Evolutionary conservation across 1,284 basidiomycete species (phyloP), one percentile per base, ranked within the genome.

Genomic region (Irpex sp.): DNA sequence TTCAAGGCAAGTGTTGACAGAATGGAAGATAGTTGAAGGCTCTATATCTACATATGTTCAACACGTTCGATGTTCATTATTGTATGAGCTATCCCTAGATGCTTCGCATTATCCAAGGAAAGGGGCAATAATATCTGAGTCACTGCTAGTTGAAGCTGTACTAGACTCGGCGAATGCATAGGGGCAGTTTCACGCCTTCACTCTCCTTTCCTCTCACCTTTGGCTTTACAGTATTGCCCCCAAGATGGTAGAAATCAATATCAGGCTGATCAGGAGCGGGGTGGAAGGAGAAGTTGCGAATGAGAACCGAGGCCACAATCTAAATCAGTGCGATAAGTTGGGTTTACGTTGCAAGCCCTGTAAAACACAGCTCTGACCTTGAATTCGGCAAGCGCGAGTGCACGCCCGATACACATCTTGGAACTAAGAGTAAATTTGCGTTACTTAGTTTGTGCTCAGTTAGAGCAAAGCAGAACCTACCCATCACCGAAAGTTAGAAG

Each of bases 151-250:
- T 26, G 13, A 52, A 9, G 11, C 8, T 19, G 49, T 15, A 26
- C 17, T 13, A 61, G 11, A 62, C 54, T 5, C 59, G 59, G 5
- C 19, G 17, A 17, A 70, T 60, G 3, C 54, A 58, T 57, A 71
- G 59, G 2, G 67, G 70, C 52, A 71, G 31, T 59, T 69, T 63
- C 6, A 70, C 65, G 13, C 70, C 70, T 52, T 71, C 68, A 1
- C 48, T 36, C 55, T 69, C 64, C 8, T 57, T 38, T 1, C 70
- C 69, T 4, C 67, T 62, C 60, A 71, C 61, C 65, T 64, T 67
- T 6, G 67, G 67, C 56, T 66, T 69, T 36, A 71, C 63, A 2
- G 64, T 66, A 51, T 68, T 69, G 9, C 67, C 62, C 4, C 67
- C 64, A 9, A 69, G 51, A 59, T 67, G 65, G 58, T 69, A 68